Conservation (phyloP, 192 early-diverging fungal species). For the Mortierella antarctica region DNA sequence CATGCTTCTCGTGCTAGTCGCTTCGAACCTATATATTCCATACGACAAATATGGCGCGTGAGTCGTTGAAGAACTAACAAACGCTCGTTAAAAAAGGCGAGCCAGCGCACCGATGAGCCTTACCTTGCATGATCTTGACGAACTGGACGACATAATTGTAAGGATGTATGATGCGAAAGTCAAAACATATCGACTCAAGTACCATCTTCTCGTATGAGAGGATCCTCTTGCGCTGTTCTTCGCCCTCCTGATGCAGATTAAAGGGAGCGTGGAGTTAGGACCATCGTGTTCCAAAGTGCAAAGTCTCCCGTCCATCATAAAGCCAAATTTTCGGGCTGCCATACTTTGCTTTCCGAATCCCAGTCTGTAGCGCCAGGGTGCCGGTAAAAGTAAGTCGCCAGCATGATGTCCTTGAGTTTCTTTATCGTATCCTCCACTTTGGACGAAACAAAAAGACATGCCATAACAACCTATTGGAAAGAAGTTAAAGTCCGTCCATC, state of each 20-base stretch:
- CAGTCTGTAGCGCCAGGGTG: conserved; percentile 63
- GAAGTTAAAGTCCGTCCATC: no score
- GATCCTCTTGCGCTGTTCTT: conserved; percentile 73
- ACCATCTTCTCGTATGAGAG: conserved; percentile 76
- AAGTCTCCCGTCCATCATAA: background rate
- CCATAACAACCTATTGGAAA: conserved; percentile 48
- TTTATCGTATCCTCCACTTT: conserved; percentile 93
- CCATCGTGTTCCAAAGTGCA: background rate
- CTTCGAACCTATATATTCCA: conserved; percentile 51
- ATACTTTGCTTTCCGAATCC: conserved; percentile 65
- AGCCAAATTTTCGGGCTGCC: background rate
- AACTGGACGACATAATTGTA: conserved; percentile 79
- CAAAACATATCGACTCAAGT: conserved; percentile 84
- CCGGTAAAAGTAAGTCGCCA: conserved; percentile 65
- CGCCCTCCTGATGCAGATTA: conserved; percentile 58
- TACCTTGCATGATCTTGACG: conserved; percentile 72
- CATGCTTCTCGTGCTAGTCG: conserved; percentile 62
- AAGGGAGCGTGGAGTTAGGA: background rate
- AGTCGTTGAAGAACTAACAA: background rate
- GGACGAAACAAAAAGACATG: conserved; percentile 83
- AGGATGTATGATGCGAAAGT: conserved; percentile 82
- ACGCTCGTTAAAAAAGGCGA: background rate
- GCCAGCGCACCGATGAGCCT: background rate
- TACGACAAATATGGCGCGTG: background rate
- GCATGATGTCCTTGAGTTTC: conserved; percentile 82